Evolutionary conservation across 208 protist genomes (phyloP), one percentile per base, ranked within the genome.

Genomic region (Wallacemonas collosoma): DNA sequence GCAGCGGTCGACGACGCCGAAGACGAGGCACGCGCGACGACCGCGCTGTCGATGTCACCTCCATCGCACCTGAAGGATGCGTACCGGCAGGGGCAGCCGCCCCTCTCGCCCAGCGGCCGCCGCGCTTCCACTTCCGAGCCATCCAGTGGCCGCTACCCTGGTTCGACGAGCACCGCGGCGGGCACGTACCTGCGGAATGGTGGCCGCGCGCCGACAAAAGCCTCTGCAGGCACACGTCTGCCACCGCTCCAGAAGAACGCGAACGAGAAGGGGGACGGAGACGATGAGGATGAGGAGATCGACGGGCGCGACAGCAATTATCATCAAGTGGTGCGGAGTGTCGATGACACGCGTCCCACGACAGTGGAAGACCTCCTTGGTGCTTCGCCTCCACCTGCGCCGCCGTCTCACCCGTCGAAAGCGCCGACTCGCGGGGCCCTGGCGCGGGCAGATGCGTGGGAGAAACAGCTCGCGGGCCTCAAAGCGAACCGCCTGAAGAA

Each of bases 121-220:
- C 60, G 60, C 43, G 0, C 50, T 17, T 65, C 60, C 43, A 17
- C 60, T n/a, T 65, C 60, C 11, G 60, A 65, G 60, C 60, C 60
- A 9, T 41, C 39, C 6, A 48, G 36, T n/a, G 60, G 40, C 12
- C 45, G 45, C 45, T 50, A 50, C 45, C 6, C 8, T 12, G 12
- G 0, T 50, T 6, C 8, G 45, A 12, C 45, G 45, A 12, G 45
- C 8, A 12, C 45, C 8, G 45, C 8, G 45, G 45, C 45, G 45
- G 45, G 8, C 45, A 50, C 6, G 45, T 50, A 6, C 45, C 0
- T n/a, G 41, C 60, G 60, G 0, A 38, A 53, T 11, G 44, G 41
- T 3, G 12, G 9, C 5, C 60, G 60, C 12, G 26, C 60, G 39
- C 36, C 11, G 60, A 65, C 14, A 9, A 65, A 65, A 17, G 17